Base-by-base conservation (phyloP, 2,329 filamentous ascomycete species). In the Pseudopyricularia javanii region DNA sequence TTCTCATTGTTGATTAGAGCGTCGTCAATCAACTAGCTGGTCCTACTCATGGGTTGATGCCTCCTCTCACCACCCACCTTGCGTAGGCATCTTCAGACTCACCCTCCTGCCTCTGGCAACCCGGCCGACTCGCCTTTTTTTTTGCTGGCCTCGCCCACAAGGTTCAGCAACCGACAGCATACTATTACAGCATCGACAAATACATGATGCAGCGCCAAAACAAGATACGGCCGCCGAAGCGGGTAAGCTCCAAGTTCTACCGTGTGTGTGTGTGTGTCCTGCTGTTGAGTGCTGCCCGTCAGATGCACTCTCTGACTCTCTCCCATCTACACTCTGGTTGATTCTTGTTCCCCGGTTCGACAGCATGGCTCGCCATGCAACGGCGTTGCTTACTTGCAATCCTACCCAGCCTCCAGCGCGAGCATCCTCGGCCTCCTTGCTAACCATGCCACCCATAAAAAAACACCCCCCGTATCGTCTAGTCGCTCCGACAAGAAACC, bases 221-320 rank as follows among this genome's bases (percentile, higher is more conserved):
- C 47, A 86, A 83, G 63, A 86, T 88, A 56, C 72, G 83, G 52
- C 78, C 83, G 54, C 85, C 85, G 34, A 73, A 82, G 63, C 74
- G 80, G 67, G 85, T 88, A 74, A 43, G 53, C 49, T 3, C 24
- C 1, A 15, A 5, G 11, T 11, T 15, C 11, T 20, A 24, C 3
- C 24, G 12, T 24, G 40, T 45, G 22, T 3, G 17, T 43, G 11
- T 22, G 3, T n/a, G 37, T 12, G 37, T 20, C 7, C 24, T 12
- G 12, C 9, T 24, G 24, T n/a, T 20, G 24, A 45, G 22, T 45
- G 12, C 22, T 28, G 17, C 20, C 40, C 3, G n/a, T 8, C 8
- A n/a, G 17, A 37, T n/a, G 14, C 15, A 7, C 8, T 37, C 34
- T 37, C 14, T n/a, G n/a, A n/a, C n/a, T n/a, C n/a, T 40, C 22